Percentiles rank a stretch among this genome's conserved stretches.
Evolutionary conservation across 345 rosid species (phyloP).

Genomic region (Euclidium syriacum): DNA sequence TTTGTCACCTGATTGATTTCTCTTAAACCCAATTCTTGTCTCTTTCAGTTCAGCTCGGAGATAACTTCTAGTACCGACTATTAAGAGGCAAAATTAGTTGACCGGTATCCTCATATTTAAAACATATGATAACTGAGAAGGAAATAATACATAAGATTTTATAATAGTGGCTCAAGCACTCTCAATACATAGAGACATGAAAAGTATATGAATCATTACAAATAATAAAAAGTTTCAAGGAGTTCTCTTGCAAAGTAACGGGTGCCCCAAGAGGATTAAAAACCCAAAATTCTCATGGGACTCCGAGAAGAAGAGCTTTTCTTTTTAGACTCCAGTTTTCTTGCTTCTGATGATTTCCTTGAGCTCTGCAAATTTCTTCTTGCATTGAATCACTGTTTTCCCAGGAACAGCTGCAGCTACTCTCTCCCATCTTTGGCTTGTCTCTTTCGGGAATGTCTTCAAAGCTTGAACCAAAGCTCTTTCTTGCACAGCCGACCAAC

Average conservation of each 20-base stretch:
- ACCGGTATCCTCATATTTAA: background rate
- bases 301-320: background rate
- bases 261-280: constrained; percentile 16
- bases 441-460: constrained; percentile 93
- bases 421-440: constrained; percentile 92
- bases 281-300: constrained; percentile 35
- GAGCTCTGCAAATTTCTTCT: constrained; percentile 75
- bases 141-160: background rate
- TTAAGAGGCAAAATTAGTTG: too few species aligned
- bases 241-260: constrained; percentile 5
- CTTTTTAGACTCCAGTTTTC: constrained; percentile 35
- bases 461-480: constrained; percentile 90
- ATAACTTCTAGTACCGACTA: too few species aligned
- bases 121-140: background rate
- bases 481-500: constrained; percentile 94
- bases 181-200: background rate
- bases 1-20: background rate
- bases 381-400: constrained; percentile 84
- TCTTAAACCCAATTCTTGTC: background rate
- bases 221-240: constrained; percentile 11
- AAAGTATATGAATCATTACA: constrained; percentile 27
- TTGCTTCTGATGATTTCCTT: constrained; percentile 85
- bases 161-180: background rate
- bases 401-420: constrained; percentile 98
- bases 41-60: too few species aligned